Percentiles rank a stretch among this genome's conserved stretches.
phyloP scores from a whole-genome alignment of 2,329 filamentous ascomycete genomes.

The Hymenoscyphus infarciens region DNA sequence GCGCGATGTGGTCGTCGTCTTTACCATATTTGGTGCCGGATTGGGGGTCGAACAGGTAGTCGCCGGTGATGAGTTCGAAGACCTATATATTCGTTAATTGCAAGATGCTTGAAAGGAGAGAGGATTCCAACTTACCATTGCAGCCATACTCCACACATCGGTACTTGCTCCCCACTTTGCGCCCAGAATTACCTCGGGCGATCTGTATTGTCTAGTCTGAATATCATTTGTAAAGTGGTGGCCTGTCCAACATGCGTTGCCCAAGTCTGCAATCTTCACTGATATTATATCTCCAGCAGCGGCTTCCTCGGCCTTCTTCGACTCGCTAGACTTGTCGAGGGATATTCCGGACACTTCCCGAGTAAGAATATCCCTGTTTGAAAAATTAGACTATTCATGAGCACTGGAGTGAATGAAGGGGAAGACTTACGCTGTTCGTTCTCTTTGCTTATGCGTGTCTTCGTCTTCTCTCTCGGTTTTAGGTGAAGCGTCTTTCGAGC shows the following conservation, averaged over 20 bases:
- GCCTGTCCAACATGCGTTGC: constrained; percentile 97
- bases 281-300: constrained; percentile 62
- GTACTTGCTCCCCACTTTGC: constrained; percentile 99
- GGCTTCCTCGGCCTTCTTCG: constrained; percentile 58
- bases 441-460: constrained; percentile 75
- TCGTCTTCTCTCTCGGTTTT: constrained; percentile 47
- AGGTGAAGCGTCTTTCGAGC: constrained; percentile 42
- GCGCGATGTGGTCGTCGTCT: constrained; percentile 97
- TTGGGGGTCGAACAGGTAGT: constrained; percentile 97
- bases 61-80: constrained; percentile 95
- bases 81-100: constrained; percentile 52
- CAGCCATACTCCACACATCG: constrained; percentile 99
- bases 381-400: constrained; percentile 15
- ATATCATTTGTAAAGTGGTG: constrained; percentile 99
- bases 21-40: constrained; percentile 99
- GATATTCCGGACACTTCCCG: constrained; percentile 94
- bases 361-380: constrained; percentile 73
- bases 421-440: constrained; percentile 83
- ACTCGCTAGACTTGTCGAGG: constrained; percentile 72
- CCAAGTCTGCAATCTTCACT: constrained; percentile 97
- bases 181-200: constrained; percentile 93
- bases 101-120: background rate
- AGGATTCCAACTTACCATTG: constrained; percentile 73
- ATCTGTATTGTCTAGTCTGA: constrained; percentile 94
- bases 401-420: background rate